Base-by-base conservation (phyloP, 1,284 basidiomycete species). In the Trichosporon sp. region DNA sequence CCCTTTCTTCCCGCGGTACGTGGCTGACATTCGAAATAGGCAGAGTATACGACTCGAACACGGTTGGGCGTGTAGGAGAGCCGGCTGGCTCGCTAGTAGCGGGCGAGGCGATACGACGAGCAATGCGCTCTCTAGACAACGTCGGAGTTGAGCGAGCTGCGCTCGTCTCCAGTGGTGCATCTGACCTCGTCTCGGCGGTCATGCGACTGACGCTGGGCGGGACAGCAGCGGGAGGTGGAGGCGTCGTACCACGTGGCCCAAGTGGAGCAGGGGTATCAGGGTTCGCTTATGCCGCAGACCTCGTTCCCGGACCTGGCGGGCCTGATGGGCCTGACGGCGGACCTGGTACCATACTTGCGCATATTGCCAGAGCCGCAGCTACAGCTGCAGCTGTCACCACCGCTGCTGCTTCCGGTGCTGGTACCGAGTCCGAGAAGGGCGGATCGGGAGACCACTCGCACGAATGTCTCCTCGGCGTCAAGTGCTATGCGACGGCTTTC, bases 31-130 rank as follows among this genome's bases (percentile, higher is more conserved):
- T 29, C 25, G 49, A 25, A 10, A 7, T 46, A 67, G 66, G 66
- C 0, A 81, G 81, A 44, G 88, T 90, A 67, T 83, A 92, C 44
- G 92, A 94, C 70, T 83, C 86, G 4, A 89, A 93, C 71, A 85
- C 84, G 6, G 77, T 78, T n/a, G 59, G 58, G 3, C 64, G 52
- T 59, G 14, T 63, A 6, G 62, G 64, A 25, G 46, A 32, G 21
- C 37, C 56, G 11, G 34, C 40, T 16, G 40, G 13, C n/a, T n/a
- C n/a, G n/a, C 5, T n/a, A 11, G 54, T 16, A 9, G 14, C 21
- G 27, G 49, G 27, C 8, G 19, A 54, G 5, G 29, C 49, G 49
- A 54, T 54, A 54, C 49, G 49, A 54, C 49, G 27, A n/a, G 14
- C 27, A 11, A 16, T 37, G 34, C 34, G 4, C n/a, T n/a, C n/a